Evolutionary conservation across 768 basidiomycete genomes (phyloP).

Genomic region (Gautieria morchelliformis): DNA sequence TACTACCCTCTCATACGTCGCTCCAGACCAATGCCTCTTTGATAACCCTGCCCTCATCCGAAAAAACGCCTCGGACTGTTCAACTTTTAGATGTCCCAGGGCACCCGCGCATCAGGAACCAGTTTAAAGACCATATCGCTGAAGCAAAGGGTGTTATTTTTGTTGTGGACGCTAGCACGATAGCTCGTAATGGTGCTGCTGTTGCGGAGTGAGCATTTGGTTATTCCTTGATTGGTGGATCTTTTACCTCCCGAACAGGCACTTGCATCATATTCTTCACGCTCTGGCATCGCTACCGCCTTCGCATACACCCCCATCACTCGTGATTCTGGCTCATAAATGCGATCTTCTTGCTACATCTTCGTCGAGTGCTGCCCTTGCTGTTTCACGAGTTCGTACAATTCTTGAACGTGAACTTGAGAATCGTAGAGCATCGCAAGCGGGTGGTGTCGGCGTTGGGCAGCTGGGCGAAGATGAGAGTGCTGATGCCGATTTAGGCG

Average conservation of each 20-base stretch:
- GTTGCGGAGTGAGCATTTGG: slow-evolving; percentile 66
- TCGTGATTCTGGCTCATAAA: slow-evolving; percentile 72
- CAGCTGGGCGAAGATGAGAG: slow-evolving; percentile 55
- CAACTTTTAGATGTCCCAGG: slow-evolving; percentile 60
- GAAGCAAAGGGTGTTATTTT: slow-evolving; percentile 63
- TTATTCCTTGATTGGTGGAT: slow-evolving; percentile 3
- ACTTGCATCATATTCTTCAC: slow-evolving; percentile 65
- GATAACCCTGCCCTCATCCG: slow-evolving; percentile 32
- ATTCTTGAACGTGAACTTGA: slow-evolving; percentile 81
- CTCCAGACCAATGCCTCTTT: slow-evolving; percentile 60
- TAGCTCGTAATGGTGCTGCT: slow-evolving; percentile 63
- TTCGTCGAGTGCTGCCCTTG: slow-evolving; percentile 34
- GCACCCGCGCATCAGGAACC: slow-evolving; percentile 71
- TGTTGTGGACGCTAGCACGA: slow-evolving; percentile 69
- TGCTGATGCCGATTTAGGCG: slow-evolving; percentile 51
- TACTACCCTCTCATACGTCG: slow-evolving; percentile 64
- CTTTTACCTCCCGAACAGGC: slow-evolving; percentile 30
- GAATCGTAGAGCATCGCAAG: slow-evolving; percentile 57
- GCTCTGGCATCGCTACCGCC: slow-evolving; percentile 65
- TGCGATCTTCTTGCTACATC: slow-evolving; percentile 47
- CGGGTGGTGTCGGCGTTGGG: slow-evolving; percentile 60
- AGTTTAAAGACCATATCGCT: slow-evolving; percentile 56
- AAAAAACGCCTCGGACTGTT: slow-evolving; percentile 43
- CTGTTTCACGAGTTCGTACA: slow-evolving; percentile 59
- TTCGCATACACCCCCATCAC: slow-evolving; percentile 47